Evolutionary conservation across 169 alveolate genomes (phyloP), one percentile per base, ranked within the genome.

Genomic region (Eimeria praecox): DNA sequence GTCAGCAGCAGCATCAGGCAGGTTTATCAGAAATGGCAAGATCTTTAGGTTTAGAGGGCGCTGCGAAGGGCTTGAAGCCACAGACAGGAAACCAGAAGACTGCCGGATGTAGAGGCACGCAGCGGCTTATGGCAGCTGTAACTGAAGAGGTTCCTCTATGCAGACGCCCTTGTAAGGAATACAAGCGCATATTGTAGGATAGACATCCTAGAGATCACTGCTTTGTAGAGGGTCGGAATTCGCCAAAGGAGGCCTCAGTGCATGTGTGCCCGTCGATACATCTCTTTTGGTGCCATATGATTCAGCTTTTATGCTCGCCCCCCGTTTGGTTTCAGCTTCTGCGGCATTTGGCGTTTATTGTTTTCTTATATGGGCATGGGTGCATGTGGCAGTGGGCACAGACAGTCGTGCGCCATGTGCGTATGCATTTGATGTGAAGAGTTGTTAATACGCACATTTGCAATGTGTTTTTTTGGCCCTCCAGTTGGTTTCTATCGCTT

Each of bases 131-230:
- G 69, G 3, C 88, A 1, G 66, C 64, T 59, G 77, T 14, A 33
- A 54, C 92, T 40, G 78, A 35, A 33, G 75, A 85, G 75, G 30
- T 85, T 56, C 92, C 92, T 52, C 78, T 56, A 16, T 85, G 77
- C 54, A 75, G 92, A 54, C 92, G 92, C 54, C 52, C 92, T 16
- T 27, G 92, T 85, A 85, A 85, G 92, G 38, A 46, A n/a, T n/a
- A 54, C 40, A 54, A 27, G 71, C 16, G 54, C 83, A 73, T 20
- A 73, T 33, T 38, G n/a, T 73, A 38, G 16, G 22, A 22, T n/a
- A 14, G 42, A 73, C 0, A 38, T 33, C 30, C 33, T 1, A 73
- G 33, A 35, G 44, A 73, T 30, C 3, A 0, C 35, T 73, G 49
- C 5, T 73, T 73, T 6, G 1, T 38, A 18, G 14, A 52, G 83